Evolutionary conservation across 1,139 yeast genomes (phyloP), one percentile per base, ranked within the genome.

Genomic region (Suhomyces wounanorum): DNA sequence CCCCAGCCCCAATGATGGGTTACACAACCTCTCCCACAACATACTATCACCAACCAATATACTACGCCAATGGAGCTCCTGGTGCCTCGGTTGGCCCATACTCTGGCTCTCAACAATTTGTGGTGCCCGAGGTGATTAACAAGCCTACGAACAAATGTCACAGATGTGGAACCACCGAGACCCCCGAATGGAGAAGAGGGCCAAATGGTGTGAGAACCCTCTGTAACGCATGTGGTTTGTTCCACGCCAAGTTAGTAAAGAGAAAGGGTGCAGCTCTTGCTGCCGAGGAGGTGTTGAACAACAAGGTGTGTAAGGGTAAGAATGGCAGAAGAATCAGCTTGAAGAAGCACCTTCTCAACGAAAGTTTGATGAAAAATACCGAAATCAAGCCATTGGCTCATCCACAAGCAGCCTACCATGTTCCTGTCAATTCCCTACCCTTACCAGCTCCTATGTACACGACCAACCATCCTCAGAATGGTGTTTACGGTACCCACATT

Each of bases 131-230:
- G 56, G 69, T 73, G 16, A 67, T 72, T 35, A 69, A 70, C 50
- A 72, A 72, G 53, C 75, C 75, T 10, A 62, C 64, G 33, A 72
- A 73, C 53, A 70, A 67, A 57, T 85, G 91, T 63, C 79, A 78
- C 52, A 82, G 87, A 55, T 90, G 97, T 66, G 88, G 87, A 18
- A 84, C 88, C n/a, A 79, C 82, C 2, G 89, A 85, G 54, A 89
- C 97, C 1, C 96, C 96, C 0, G 96, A 90, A 69, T 90, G 97
- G 96, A 76, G 96, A 57, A 77, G 91, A 51, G 96, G 96, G 0
- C 96, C 96, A 1, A 82, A 83, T 54, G 97, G 96, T 0, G 87
- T 87, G 13, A 75, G 95, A 47, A 88, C 96, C 0, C 72, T 90
- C 52, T 90, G 96, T 68, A 90, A 90, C 66, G 96, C 96, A 0